Conservation (phyloP, 2,329 filamentous ascomycete species). For the Aspergillus cejpii region DNA sequence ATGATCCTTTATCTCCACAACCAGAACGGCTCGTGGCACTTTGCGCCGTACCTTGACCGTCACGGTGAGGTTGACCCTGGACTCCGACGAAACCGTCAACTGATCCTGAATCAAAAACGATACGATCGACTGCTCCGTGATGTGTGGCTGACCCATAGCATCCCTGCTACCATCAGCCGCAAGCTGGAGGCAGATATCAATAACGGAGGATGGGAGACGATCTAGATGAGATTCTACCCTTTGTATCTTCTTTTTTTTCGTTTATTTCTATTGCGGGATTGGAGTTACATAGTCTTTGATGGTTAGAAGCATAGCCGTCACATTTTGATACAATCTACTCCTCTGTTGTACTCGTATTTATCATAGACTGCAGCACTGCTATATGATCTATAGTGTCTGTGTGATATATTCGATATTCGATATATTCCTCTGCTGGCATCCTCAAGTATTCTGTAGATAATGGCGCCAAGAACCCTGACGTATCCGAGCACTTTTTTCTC, state of each 20-base stretch:
- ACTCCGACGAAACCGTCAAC: conserved; percentile 74
- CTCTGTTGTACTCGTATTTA: no score
- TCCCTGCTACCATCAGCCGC: conserved; percentile 82
- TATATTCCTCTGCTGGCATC: no score
- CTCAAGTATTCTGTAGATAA: neutral
- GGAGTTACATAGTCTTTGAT: neutral
- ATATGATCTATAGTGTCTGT: no score
- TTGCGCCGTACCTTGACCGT: conserved; percentile 88
- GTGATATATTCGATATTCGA: no score
- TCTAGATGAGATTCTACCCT: no score
- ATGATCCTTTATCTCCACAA: conserved; percentile 81
- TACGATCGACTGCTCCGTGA: conserved; percentile 84
- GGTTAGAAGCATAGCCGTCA: no score
- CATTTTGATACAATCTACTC: no score
- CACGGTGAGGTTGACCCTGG: conserved; percentile 95
- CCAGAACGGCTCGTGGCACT: conserved; percentile 71
- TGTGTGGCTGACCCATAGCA: conserved; percentile 77
- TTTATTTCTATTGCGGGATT: neutral
- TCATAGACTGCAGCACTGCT: no score
- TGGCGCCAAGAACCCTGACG: neutral
- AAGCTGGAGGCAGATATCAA: conserved; percentile 94
- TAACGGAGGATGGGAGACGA: conserved; percentile 89
- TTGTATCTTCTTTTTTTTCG: neutral
- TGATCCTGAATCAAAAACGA: conserved; percentile 87
- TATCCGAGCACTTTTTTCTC: neutral